Evolutionary conservation across 495 filamentous ascomycete species (phyloP).

Genomic region (Lasiosphaeriaceae sp.): DNA sequence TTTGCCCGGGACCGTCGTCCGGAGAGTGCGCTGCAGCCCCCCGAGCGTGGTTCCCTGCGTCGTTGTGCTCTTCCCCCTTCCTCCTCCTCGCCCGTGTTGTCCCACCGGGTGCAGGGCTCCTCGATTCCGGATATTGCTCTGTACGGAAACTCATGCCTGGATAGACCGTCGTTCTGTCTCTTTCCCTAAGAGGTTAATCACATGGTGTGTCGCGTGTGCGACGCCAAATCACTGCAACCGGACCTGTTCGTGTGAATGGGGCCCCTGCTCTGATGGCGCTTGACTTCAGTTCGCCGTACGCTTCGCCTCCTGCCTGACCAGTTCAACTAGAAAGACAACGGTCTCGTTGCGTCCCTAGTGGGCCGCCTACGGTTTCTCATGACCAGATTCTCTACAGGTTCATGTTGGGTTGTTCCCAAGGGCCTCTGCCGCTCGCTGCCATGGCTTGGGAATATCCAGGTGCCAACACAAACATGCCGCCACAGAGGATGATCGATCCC

Average conservation of each 20-base stretch:
- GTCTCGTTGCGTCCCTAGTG: not conserved
- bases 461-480: not conserved
- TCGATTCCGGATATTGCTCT: no score
- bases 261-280: not conserved
- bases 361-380: not conserved
- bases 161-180: no score
- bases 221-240: not conserved
- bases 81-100: no score
- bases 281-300: not conserved
- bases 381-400: not conserved
- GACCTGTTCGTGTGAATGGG: not conserved
- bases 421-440: not conserved
- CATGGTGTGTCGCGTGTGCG: no score
- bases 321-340: not conserved
- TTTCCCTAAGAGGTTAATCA: no score
- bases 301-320: not conserved
- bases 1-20: no score
- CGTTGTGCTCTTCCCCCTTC: no score
- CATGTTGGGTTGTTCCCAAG: not conserved
- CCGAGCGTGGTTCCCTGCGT: no score
- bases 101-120: no score
- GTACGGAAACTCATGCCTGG: no score
- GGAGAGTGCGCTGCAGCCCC: no score
- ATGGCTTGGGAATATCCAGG: not conserved
- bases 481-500: constrained; percentile 1